phyloP scores from a whole-genome alignment of 148 eudicot species.

The Fagopyrum esculentum region DNA sequence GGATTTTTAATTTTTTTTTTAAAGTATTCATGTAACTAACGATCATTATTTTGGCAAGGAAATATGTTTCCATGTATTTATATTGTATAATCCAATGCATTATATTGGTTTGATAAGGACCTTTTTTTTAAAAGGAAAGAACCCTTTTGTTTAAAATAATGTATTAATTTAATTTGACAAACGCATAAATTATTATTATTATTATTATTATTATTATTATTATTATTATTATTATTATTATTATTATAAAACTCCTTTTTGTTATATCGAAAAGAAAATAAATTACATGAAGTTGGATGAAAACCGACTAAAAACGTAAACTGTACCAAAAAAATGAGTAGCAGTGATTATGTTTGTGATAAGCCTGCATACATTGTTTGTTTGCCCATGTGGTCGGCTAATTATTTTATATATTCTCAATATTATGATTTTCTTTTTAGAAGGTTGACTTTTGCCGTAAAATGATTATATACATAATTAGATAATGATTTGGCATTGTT shows the following conservation, averaged over 20 bases:
- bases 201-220: no score
- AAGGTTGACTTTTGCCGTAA: not conserved
- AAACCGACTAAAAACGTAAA: no score
- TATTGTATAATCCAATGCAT: not conserved
- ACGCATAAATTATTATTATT: no score
- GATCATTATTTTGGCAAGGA: not conserved
- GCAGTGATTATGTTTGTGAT: not conserved
- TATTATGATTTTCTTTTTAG: not conserved
- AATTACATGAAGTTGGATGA: no score
- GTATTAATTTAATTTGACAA: not conserved
- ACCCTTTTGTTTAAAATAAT: not conserved
- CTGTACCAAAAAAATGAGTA: no score
- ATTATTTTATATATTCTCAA: constrained; percentile 2
- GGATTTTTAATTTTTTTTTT: no score
- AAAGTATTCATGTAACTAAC: not conserved
- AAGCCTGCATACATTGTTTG: not conserved
- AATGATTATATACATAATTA: not conserved
- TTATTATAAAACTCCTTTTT: no score
- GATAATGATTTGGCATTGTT: no score
- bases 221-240: no score
- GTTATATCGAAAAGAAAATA: no score
- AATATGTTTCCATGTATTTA: no score
- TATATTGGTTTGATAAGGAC: not conserved
- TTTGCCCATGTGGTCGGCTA: not conserved
- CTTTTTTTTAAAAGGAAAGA: no score